Conservation (phyloP, 768 basidiomycete species). For the Xerocomus brunneocitrinus region DNA sequence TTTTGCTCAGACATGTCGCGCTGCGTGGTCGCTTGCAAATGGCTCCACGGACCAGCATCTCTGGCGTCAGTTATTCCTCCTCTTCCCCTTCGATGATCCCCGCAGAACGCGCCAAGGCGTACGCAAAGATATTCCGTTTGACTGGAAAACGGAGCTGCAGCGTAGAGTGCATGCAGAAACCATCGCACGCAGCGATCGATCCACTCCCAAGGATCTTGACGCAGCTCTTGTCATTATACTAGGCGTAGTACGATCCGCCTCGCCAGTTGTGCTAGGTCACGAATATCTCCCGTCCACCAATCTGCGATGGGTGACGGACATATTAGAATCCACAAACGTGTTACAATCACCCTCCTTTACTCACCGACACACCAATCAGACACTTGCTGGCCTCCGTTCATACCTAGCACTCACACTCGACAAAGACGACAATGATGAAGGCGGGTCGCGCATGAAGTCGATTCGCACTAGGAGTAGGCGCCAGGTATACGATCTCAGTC, state of each 20-base stretch:
- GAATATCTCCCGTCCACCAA: conserved; percentile 35
- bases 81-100: conserved; percentile 62
- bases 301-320: conserved; percentile 42
- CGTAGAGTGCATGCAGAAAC: conserved; percentile 40
- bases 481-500: conserved; percentile 56
- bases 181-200: conserved; percentile 16
- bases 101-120: conserved; percentile 27
- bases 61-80: conserved; percentile 64
- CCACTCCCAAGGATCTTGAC: conserved; percentile 26
- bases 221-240: conserved; percentile 39
- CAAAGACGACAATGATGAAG: conserved; percentile 23
- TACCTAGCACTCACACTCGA: conserved; percentile 46
- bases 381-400: conserved; percentile 43
- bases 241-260: conserved; percentile 35
- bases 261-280: conserved; percentile 21
- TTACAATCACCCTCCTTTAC: conserved; percentile 32
- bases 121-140: conserved; percentile 12
- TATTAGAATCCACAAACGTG: conserved; percentile 36
- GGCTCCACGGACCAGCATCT: conserved; percentile 50
- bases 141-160: conserved; percentile 38
- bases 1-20: conserved; percentile 54
- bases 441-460: conserved; percentile 21
- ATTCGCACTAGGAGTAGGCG: conserved; percentile 48
- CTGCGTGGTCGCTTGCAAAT: conserved; percentile 47
- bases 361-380: conserved; percentile 22